Conservation (phyloP, 2,329 filamentous ascomycete genomes). For the Leptographium galeiforme region DNA sequence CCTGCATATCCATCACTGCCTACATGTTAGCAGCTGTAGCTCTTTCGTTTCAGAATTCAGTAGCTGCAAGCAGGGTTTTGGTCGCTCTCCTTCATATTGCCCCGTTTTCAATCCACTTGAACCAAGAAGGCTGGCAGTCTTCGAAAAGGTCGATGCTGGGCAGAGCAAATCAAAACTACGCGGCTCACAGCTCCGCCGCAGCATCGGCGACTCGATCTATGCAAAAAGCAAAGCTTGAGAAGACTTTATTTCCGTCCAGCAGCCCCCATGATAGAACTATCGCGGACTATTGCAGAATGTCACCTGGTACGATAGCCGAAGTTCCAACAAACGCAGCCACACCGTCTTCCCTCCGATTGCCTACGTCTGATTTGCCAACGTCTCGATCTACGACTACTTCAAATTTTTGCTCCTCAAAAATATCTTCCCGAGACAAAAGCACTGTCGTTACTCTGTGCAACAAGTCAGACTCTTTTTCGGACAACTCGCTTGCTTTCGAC, state of each 20-base stretch:
- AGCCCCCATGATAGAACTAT: constrained; percentile 33
- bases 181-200: constrained; percentile 19
- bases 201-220: neutral
- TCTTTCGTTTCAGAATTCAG: constrained; percentile 10
- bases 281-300: constrained; percentile 4
- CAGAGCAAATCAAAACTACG: constrained; percentile 17
- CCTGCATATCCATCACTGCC: constrained; percentile 2
- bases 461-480: constrained; percentile 6
- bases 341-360: constrained; percentile 12
- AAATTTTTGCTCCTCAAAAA: constrained; percentile 10
- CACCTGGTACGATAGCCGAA: neutral
- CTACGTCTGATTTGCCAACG: neutral
- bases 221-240: constrained; percentile 24
- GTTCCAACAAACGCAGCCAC: constrained; percentile 15
- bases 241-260: constrained; percentile 45
- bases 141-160: constrained; percentile 18
- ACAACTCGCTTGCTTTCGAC: constrained; percentile 12
- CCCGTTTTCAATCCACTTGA: neutral
- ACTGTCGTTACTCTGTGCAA: constrained; percentile 6
- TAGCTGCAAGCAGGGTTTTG: constrained; percentile 3
- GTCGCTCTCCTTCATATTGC: neutral
- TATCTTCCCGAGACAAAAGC: neutral
- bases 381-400: constrained; percentile 14
- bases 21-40: constrained; percentile 14
- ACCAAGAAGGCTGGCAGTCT: neutral